Percentiles rank a stretch among this genome's conserved stretches.
phyloP scores from a whole-genome alignment of 108 stramenopile species.

The Cafeteria roenbergensis region DNA sequence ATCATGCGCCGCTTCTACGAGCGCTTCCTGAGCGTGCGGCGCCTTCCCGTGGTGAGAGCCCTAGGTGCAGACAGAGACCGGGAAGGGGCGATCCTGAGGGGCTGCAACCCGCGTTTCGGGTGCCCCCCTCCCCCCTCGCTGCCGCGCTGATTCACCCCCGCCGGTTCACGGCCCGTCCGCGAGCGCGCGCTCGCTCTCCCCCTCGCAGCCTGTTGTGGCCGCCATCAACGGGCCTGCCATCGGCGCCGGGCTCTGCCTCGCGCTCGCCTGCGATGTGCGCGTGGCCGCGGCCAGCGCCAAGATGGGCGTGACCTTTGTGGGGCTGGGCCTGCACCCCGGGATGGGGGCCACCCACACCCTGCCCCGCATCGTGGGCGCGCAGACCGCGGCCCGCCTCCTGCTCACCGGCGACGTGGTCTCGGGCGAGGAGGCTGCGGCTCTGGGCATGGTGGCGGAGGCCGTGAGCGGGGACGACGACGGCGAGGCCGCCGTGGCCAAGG shows the following conservation, averaged over 20 bases:
- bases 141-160: too few relatives aligned
- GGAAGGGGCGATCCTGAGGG: too few relatives aligned
- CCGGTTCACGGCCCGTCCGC: too few relatives aligned
- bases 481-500: conserved; percentile 16
- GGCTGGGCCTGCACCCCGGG: conserved; percentile 58
- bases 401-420: conserved; percentile 42
- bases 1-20: conserved; percentile 54
- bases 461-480: conserved; percentile 19
- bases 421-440: conserved; percentile 37
- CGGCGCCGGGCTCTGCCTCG: conserved; percentile 58
- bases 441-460: conserved; percentile 34
- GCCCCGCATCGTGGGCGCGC: conserved; percentile 30
- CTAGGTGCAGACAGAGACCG: too few relatives aligned
- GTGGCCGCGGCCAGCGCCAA: conserved; percentile 27
- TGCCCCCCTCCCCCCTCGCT: too few relatives aligned
- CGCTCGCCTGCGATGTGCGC: conserved; percentile 57
- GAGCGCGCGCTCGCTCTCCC: too few relatives aligned
- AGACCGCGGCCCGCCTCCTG: conserved; percentile 40
- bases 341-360: conserved; percentile 58
- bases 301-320: conserved; percentile 57
- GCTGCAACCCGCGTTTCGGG: too few relatives aligned
- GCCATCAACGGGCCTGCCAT: conserved; percentile 60
- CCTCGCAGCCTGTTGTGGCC: conserved; percentile 56
- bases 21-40: conserved; percentile 52
- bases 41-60: conserved; percentile 50